phyloP scores from a whole-genome alignment of 352 stramenopile species.

The Phytophthora niederhauseri region DNA sequence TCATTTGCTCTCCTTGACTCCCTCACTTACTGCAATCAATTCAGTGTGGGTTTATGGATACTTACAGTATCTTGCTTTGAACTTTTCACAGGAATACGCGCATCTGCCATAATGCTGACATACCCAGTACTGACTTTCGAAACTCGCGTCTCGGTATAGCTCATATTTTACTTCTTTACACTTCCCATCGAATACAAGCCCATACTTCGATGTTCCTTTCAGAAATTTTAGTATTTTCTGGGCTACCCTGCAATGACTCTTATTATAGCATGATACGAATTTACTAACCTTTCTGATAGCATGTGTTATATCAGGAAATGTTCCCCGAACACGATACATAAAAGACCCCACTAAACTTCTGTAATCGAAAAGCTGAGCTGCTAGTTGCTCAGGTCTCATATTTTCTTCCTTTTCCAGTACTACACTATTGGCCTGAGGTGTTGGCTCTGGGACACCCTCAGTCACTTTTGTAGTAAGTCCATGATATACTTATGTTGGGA shows the following conservation, averaged over 20 bases:
- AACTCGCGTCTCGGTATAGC: conserved; percentile 3
- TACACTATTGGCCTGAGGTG: too few species aligned
- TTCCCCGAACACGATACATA: not conserved
- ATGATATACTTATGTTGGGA: too few species aligned
- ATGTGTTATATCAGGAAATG: not conserved
- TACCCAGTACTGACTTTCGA: conserved; percentile 13
- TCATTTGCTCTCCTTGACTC: conserved; percentile 14
- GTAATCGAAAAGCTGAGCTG: too few species aligned
- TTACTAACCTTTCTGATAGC: not conserved
- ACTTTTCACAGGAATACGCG: conserved; percentile 10
- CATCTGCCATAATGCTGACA: not conserved
- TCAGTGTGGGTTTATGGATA: conserved; percentile 17
- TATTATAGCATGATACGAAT: not conserved
- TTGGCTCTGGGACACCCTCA: not conserved
- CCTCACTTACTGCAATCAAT: too few species aligned
- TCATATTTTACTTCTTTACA: conserved; percentile 8
- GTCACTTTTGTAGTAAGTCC: not conserved
- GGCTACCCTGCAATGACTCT: not conserved
- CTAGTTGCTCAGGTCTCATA: too few species aligned
- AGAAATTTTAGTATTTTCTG: not conserved
- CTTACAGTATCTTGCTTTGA: conserved; percentile 8
- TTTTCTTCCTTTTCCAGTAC: too few species aligned
- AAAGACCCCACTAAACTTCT: not conserved
- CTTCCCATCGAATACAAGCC: not conserved
- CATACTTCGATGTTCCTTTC: not conserved